phyloP scores from a whole-genome alignment of 306 rosid genomes.

The Casuarina cunninghamiana region DNA sequence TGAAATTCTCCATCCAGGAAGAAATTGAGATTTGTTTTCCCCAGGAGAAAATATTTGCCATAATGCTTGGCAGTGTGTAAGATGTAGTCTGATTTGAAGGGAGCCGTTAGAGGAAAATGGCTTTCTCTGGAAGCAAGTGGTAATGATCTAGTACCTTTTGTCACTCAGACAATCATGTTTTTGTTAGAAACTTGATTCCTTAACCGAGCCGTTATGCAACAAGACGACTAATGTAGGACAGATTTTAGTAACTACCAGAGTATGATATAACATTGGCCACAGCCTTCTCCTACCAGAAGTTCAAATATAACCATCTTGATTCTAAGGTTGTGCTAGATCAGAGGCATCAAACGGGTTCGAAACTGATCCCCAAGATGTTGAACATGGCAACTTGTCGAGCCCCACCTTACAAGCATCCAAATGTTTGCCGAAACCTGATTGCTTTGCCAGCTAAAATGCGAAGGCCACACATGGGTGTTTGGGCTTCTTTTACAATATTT shows the following conservation, averaged over 20 bases:
- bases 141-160: neutral
- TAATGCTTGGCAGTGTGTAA: neutral
- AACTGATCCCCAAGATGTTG: constrained; percentile 7
- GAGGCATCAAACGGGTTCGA: neutral
- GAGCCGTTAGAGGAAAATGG: neutral
- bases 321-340: neutral
- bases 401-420: constrained; percentile 38
- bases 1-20: neutral
- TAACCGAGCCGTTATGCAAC: neutral
- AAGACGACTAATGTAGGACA: neutral
- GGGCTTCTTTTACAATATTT: neutral
- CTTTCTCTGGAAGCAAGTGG: neutral
- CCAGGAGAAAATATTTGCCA: too few species aligned
- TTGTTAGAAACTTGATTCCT: neutral
- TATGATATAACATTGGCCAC: constrained; percentile 22
- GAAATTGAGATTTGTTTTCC: too few species aligned
- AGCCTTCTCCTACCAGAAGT: neutral
- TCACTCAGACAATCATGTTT: neutral
- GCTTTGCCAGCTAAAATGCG: constrained; percentile 51
- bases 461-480: constrained; percentile 34
- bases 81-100: constrained; percentile 5
- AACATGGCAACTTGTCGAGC: constrained; percentile 20
- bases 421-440: constrained; percentile 12
- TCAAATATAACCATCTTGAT: neutral
- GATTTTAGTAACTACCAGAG: neutral